Percentiles rank a stretch among this genome's conserved stretches.
Evolutionary conservation across 345 rosid genomes (phyloP).

Genomic region (Euclidium syriacum): DNA sequence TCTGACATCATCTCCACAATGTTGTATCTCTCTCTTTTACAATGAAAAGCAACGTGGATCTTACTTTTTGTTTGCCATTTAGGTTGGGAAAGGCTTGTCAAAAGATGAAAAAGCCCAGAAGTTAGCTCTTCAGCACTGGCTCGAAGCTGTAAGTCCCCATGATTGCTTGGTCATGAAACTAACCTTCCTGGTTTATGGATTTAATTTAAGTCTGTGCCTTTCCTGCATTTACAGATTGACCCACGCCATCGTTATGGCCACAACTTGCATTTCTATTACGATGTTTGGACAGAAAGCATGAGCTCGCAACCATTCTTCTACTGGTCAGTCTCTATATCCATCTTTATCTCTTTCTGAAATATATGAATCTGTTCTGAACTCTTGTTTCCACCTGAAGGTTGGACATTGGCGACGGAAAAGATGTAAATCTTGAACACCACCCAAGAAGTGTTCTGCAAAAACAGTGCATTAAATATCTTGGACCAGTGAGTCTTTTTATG

Average conservation of each 20-base stretch:
- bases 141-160: constrained; percentile 58
- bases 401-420: constrained; percentile 76
- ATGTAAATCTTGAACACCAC: constrained; percentile 43
- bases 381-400: constrained; percentile 40
- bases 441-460: constrained; percentile 43
- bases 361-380: constrained; percentile 15
- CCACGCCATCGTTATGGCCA: constrained; percentile 90
- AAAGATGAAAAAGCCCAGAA: constrained; percentile 73
- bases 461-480: constrained; percentile 62
- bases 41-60: not conserved
- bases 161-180: not conserved
- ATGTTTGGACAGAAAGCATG: constrained; percentile 60
- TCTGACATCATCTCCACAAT: constrained; percentile 7
- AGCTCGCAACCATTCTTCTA: constrained; percentile 72
- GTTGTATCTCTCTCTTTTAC: not conserved
- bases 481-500: constrained; percentile 45
- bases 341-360: not conserved
- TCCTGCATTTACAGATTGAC: constrained; percentile 48
- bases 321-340: constrained; percentile 38
- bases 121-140: constrained; percentile 74
- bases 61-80: not conserved
- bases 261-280: constrained; percentile 75
- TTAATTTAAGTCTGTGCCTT: not conserved
- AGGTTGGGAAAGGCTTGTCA: constrained; percentile 68
- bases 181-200: not conserved